These are phyloP conservation scores for Paecilomyces niveus DNA, from an alignment of 2,329 filamentous ascomycete genomes.

Conservation along the genomic window DNA sequence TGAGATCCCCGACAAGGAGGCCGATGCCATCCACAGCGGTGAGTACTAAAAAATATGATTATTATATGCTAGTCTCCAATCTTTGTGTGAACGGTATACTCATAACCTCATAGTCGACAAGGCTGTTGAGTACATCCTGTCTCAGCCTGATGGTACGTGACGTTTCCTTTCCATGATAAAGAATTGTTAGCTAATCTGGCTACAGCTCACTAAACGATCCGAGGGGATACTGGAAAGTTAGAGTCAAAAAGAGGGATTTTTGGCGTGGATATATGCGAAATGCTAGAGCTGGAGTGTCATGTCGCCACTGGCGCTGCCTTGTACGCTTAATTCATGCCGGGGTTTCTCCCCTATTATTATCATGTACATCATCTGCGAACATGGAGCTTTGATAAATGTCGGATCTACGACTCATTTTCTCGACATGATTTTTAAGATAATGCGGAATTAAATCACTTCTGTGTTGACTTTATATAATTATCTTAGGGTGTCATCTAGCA, in stretches of 20 bases:
- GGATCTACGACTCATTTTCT: background rate
- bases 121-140: conserved; percentile 88
- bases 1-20: conserved; percentile 97
- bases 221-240: conserved; percentile 18
- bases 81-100: conserved; percentile 9
- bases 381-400: conserved; percentile 6
- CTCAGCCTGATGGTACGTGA: conserved; percentile 82
- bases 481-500: background rate
- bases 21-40: conserved; percentile 90
- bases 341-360: conserved; percentile 27
- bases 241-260: conserved; percentile 23
- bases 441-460: background rate
- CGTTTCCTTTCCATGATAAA: background rate
- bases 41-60: conserved; percentile 41
- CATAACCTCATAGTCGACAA: conserved; percentile 63
- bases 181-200: background rate
- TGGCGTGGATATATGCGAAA: conserved; percentile 19
- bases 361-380: conserved; percentile 35
- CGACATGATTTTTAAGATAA: conserved; percentile 3
- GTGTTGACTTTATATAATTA: background rate
- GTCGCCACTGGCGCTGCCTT: conserved; percentile 19
- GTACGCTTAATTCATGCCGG: conserved; percentile 31
- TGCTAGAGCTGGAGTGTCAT: conserved; percentile 22
- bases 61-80: background rate
- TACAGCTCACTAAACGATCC: conserved; percentile 30